Conservation (phyloP, 225 moss, liverwort and hornwort species). For the Physcomitrium patens region DNA sequence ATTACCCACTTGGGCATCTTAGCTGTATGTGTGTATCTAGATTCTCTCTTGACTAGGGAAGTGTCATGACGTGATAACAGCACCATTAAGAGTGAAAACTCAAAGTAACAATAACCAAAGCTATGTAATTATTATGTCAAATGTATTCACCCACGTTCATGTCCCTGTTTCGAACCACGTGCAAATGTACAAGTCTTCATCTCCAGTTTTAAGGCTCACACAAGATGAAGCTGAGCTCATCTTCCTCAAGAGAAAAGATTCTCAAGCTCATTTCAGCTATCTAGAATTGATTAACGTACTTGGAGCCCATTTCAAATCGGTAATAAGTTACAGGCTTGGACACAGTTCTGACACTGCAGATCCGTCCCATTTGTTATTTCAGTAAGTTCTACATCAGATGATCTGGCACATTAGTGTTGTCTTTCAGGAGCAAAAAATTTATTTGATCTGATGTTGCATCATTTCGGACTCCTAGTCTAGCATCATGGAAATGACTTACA, state of each 20-base stretch:
- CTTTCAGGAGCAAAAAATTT: slow-evolving; percentile 6
- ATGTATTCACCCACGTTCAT: not conserved
- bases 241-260: not conserved
- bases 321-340: slow-evolving; percentile 27
- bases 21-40: too few species aligned
- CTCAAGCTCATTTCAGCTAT: slow-evolving; percentile 6
- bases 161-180: not conserved
- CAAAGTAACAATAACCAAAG: too few species aligned
- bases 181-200: slow-evolving; percentile 4
- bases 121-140: not conserved
- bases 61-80: too few species aligned
- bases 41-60: too few species aligned
- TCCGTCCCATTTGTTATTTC: slow-evolving; percentile 21
- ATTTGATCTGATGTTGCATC: slow-evolving; percentile 70
- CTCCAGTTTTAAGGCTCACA: slow-evolving; percentile 4
- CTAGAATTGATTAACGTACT: slow-evolving; percentile 1
- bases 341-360: not conserved
- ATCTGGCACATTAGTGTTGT: slow-evolving; percentile 20
- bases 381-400: slow-evolving; percentile 17
- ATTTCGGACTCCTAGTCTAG: slow-evolving; percentile 67
- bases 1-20: too few species aligned
- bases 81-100: not conserved
- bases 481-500: slow-evolving; percentile 74
- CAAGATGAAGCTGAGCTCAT: slow-evolving; percentile 14
- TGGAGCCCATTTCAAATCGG: slow-evolving; percentile 16